These are phyloP conservation scores for Fusarium brevicatenulatum DNA, from an alignment of 2,329 filamentous ascomycete genomes.

Conservation along the genomic window DNA sequence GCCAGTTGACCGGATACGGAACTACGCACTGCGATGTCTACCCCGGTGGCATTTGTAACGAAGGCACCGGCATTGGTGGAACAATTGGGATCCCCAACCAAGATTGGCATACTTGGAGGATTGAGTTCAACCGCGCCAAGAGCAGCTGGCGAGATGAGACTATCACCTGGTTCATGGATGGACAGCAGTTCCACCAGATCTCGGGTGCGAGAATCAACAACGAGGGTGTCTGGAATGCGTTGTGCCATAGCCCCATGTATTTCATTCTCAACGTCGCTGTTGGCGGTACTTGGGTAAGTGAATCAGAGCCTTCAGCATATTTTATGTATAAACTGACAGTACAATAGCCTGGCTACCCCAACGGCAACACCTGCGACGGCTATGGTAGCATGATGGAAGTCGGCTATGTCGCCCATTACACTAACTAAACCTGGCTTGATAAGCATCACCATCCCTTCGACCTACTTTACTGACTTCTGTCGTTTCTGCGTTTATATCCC, in stretches of 20 bases:
- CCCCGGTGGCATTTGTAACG: slow-evolving; percentile 58
- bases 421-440: neutral
- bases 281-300: slow-evolving; percentile 60
- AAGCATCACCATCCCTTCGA: accelerated
- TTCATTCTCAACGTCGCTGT: slow-evolving; percentile 65
- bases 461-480: accelerated
- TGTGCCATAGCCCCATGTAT: slow-evolving; percentile 60
- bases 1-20: slow-evolving; percentile 27
- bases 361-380: slow-evolving; percentile 54
- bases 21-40: slow-evolving; percentile 38
- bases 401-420: slow-evolving; percentile 56
- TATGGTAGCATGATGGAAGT: slow-evolving; percentile 61
- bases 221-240: slow-evolving; percentile 55
- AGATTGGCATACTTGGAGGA: slow-evolving; percentile 59
- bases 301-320: accelerated
- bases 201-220: slow-evolving; percentile 56
- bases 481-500: accelerated
- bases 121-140: slow-evolving; percentile 57
- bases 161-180: slow-evolving; percentile 62
- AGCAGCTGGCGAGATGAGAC: slow-evolving; percentile 58
- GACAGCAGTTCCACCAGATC: slow-evolving; percentile 55
- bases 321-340: neutral
- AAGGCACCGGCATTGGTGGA: slow-evolving; percentile 57
- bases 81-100: slow-evolving; percentile 20
- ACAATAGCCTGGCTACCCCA: slow-evolving; percentile 57